Base-by-base conservation (phyloP, 495 filamentous ascomycete genomes). In the Neurospora sublineolata region DNA sequence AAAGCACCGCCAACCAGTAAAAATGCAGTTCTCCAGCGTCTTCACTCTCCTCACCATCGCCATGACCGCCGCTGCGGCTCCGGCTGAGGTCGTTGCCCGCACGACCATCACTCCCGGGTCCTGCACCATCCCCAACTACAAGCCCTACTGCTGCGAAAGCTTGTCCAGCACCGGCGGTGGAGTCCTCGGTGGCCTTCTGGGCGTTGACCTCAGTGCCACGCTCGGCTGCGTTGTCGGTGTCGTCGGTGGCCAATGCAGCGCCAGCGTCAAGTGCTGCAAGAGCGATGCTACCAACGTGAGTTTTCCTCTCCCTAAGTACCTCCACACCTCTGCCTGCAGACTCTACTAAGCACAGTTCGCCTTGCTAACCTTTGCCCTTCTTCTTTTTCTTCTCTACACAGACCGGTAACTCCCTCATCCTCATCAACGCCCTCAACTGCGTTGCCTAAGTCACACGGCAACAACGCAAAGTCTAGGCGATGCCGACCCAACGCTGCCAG, bases 11-110 rank as follows among this genome's bases (percentile, higher is more conserved):
- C 68, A 38, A 46, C 27, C 75, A 52, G 38, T 39, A 71, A 76
- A 76, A 68, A 76, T 76, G 75, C 75, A 76, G 69, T 69, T 75
- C 73, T 42, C 75, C 75, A 75, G 4, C 73, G 40, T 76, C 69
- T 71, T 73, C 75, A 76, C 75, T 69, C 5, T 73, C 39, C 73
- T 75, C 33, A 60, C 75, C 37, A 27, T 71, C n/a, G 75, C 73
- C 73, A 75, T 76, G 73, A 73, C 73, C 73, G 73, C 71, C 73
- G 41, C 69, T 18, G 73, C 73, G 33, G 20, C 67, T 37, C 73
- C 75, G 36, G 33, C 68, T 16, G 68, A 52, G 33, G n/a, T 37
- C n/a, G 41, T 18, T 20, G 30, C 38, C 37, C 74, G 72, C 74
- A 73, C 39, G n/a, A 44, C 30, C 69, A 36, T 41, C 71, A 37